Conservation (phyloP, 345 rosid species). For the Syzygium jambos region DNA sequence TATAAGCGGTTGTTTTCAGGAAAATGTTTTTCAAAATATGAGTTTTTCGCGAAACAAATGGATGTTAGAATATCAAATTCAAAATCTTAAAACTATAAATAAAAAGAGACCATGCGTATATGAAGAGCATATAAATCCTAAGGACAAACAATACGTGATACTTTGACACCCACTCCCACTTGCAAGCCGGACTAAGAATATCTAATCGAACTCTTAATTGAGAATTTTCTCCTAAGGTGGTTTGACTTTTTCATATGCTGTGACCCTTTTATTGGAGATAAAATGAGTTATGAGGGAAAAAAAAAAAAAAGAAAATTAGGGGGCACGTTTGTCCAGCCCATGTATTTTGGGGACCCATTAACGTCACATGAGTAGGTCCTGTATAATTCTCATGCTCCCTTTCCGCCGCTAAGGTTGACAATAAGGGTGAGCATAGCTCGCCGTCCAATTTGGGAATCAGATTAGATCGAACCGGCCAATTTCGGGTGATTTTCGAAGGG, state of each 20-base stretch:
- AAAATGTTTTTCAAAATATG: rapidly evolving
- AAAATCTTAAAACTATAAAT: neutral
- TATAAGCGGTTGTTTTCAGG: rapidly evolving
- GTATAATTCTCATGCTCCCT: no score
- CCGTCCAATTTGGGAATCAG: rapidly evolving
- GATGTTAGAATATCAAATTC: neutral
- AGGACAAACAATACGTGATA: rapidly evolving
- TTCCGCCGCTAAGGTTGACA: neutral
- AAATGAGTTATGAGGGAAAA: neutral
- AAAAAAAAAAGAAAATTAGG: neutral
- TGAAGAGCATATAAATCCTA: neutral
- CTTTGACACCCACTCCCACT: neutral
- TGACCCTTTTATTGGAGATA: neutral
- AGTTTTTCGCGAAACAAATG: neutral
- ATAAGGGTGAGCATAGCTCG: neutral
- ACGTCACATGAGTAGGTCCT: neutral
- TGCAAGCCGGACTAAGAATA: neutral
- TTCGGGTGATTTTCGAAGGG: neutral
- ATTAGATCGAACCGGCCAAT: rapidly evolving
- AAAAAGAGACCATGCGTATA: neutral
- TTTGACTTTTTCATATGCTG: neutral
- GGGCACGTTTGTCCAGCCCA: neutral
- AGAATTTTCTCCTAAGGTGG: neutral
- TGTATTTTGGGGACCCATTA: neutral
- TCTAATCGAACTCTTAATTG: neutral